Conservation (phyloP, 176 grass and related monocot species). For the Paspalum notatum region DNA sequence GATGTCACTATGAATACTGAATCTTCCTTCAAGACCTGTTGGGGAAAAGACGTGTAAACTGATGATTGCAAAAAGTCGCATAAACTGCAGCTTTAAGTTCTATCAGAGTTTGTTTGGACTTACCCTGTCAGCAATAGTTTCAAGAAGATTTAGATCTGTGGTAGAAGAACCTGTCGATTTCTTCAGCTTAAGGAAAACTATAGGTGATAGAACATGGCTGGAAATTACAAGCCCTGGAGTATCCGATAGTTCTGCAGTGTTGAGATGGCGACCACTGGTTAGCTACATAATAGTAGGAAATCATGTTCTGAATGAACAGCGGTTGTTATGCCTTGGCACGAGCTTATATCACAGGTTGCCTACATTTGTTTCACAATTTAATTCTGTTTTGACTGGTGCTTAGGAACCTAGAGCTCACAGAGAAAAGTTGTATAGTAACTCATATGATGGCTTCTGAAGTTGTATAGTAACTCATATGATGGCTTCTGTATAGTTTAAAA, state of each 20-base stretch:
- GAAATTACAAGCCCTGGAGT: slow-evolving; percentile 66
- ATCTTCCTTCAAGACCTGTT: slow-evolving; percentile 82
- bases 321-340: neutral
- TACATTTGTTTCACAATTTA: neutral
- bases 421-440: neutral
- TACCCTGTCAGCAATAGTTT: slow-evolving; percentile 72
- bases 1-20: slow-evolving; percentile 78
- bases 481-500: neutral
- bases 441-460: neutral
- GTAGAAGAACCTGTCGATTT: slow-evolving; percentile 61
- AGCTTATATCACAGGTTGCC: neutral
- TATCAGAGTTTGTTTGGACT: neutral
- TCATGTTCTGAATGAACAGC: neutral
- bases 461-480: too few relatives aligned
- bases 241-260: slow-evolving; percentile 66
- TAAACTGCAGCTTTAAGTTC: slow-evolving; percentile 6
- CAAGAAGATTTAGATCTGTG: slow-evolving; percentile 64
- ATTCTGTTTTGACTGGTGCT: neutral
- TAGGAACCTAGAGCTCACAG: neutral
- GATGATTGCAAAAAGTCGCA: slow-evolving; percentile 15
- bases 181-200: slow-evolving; percentile 80
- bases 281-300: slow-evolving; percentile 6
- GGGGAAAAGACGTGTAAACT: slow-evolving; percentile 26
- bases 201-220: slow-evolving; percentile 73
- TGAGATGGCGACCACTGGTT: slow-evolving; percentile 3